Evolutionary conservation across 179 eudicot species (phyloP).

Genomic region (Camellia oleifera): DNA sequence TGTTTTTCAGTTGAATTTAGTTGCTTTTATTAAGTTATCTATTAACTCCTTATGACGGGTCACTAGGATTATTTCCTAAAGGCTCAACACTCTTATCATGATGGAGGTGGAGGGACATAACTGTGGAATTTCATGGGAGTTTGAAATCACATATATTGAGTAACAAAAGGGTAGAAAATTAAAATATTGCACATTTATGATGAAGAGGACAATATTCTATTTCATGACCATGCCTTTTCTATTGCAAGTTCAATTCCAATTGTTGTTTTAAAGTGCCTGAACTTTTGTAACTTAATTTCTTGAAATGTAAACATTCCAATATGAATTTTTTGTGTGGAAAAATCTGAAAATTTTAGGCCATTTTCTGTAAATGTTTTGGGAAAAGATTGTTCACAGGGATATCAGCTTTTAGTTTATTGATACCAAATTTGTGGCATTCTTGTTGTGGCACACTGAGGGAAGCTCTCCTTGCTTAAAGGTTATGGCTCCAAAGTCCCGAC

Average conservation of each 20-base stretch:
- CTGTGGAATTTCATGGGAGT: neutral
- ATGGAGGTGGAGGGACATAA: neutral
- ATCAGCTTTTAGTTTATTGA: neutral
- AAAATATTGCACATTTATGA: neutral
- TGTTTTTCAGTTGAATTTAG: too few species aligned
- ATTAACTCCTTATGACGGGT: neutral
- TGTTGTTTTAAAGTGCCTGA: neutral
- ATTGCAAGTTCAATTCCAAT: neutral
- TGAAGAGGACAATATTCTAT: neutral
- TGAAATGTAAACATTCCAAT: neutral
- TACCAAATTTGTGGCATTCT: neutral
- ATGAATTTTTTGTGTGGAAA: neutral
- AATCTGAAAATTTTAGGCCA: neutral
- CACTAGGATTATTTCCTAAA: neutral
- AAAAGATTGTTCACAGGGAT: neutral
- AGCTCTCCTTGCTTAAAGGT: neutral
- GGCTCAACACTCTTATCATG: neutral
- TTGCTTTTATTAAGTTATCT: too few species aligned
- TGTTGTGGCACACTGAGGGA: neutral
- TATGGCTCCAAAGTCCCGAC: neutral
- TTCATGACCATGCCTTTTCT: constrained; percentile 7
- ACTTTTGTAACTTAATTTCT: neutral
- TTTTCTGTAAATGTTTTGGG: neutral
- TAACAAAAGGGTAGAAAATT: neutral
- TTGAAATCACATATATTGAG: neutral